phyloP scores from a whole-genome alignment of 129 eudicot species.

The Tagetes erecta region DNA sequence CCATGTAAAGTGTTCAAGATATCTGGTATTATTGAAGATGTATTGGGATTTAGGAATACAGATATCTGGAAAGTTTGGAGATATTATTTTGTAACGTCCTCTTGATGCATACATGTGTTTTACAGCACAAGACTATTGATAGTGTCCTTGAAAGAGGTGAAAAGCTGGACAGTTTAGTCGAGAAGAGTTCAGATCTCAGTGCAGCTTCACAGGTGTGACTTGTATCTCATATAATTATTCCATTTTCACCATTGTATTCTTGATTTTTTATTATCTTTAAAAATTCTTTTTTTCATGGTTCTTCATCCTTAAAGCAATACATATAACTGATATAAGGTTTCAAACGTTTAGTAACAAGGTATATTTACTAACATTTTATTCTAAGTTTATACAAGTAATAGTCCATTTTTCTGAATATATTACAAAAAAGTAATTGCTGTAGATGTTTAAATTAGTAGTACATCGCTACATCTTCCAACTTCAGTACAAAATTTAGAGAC shows the following conservation, averaged over 20 bases:
- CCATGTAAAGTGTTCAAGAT: background rate
- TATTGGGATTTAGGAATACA: slow-evolving; percentile 12
- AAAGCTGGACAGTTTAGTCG: slow-evolving; percentile 94
- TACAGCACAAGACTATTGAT: slow-evolving; percentile 94
- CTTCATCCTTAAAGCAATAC: background rate
- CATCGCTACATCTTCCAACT: background rate
- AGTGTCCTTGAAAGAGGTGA: slow-evolving; percentile 97
- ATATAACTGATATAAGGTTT: background rate
- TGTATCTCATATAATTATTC: background rate
- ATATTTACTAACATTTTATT: background rate
- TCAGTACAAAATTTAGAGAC: background rate
- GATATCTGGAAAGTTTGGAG: background rate
- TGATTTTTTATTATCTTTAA: background rate
- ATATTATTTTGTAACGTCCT: background rate
- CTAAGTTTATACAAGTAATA: background rate
- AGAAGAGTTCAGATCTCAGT: slow-evolving; percentile 95
- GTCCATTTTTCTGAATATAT: background rate
- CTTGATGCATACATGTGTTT: slow-evolving; percentile 19
- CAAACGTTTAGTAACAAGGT: background rate
- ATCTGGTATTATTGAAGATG: slow-evolving; percentile 3
- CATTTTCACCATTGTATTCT: background rate
- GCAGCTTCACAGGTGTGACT: slow-evolving; percentile 88
- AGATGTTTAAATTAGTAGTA: background rate
- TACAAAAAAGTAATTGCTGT: background rate
- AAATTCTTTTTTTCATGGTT: background rate